Evolutionary conservation across 164 flowering plant species (phyloP).

Genomic region (Akebia trifoliata): DNA sequence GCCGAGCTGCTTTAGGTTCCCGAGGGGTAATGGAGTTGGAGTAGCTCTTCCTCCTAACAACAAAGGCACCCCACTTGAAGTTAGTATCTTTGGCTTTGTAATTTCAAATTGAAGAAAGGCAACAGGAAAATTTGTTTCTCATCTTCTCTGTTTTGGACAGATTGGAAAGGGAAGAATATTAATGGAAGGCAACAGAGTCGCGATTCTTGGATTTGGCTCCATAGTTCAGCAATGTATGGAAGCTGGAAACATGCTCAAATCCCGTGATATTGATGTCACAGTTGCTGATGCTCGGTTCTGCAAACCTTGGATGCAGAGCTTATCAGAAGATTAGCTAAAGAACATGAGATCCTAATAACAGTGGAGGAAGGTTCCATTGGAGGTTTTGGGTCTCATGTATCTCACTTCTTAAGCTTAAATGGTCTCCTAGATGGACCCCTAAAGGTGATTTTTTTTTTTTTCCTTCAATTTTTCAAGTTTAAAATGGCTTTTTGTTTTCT

Average conservation of each 20-base stretch:
- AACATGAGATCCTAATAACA: slow-evolving; percentile 71
- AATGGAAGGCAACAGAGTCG: slow-evolving; percentile 71
- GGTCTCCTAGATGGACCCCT: slow-evolving; percentile 80
- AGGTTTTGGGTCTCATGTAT: slow-evolving; percentile 85
- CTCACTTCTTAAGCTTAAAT: slow-evolving; percentile 58
- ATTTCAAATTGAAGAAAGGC: background rate
- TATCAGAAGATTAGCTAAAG: slow-evolving; percentile 56
- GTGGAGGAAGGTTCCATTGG: slow-evolving; percentile 89
- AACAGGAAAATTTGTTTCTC: background rate
- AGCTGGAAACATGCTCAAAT: slow-evolving; percentile 53
- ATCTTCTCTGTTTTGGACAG: slow-evolving; percentile 28
- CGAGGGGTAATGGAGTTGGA: slow-evolving; percentile 86
- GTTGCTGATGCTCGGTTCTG: slow-evolving; percentile 91
- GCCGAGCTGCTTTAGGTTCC: slow-evolving; percentile 88
- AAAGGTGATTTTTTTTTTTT: slow-evolving; percentile 44
- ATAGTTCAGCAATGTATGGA: slow-evolving; percentile 64
- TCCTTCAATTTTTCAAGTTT: background rate
- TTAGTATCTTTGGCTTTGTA: slow-evolving; percentile 20
- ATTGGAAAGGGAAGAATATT: slow-evolving; percentile 84
- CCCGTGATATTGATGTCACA: slow-evolving; percentile 39
- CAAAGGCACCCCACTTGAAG: slow-evolving; percentile 85
- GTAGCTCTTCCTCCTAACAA: slow-evolving; percentile 48
- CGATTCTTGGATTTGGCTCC: slow-evolving; percentile 76
- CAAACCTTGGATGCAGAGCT: slow-evolving; percentile 79
- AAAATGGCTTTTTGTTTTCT: background rate